Base-by-base conservation (phyloP, 106 monocot genomes). In the Dendrobium chrysotoxum region DNA sequence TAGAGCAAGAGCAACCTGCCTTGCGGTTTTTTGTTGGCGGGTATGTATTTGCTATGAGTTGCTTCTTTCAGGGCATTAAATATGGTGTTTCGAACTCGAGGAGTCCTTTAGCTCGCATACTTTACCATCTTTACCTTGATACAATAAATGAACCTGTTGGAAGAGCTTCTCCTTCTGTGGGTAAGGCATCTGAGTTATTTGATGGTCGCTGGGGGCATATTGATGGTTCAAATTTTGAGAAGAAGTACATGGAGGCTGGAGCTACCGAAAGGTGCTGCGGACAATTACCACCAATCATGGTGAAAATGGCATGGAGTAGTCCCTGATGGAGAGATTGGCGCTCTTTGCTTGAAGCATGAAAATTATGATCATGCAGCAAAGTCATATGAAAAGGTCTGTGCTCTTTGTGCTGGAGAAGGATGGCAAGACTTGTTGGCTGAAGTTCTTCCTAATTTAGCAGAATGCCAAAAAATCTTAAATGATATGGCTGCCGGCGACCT, bases 221-320 rank as follows among this genome's bases (percentile, higher is more conserved):
- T 77, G 58, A 46, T 75, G 18, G 10, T 6, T 73, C 40, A 25
- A 15, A 72, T n/a, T 26, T 65, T 79, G 41, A 98, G 98, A 77
- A 85, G 88, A 94, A 90, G 79, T 95, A 92, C 82, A 89, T n/a
- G n/a, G n/a, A n/a, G n/a, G n/a, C n/a, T 98, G 92, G 92, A 98
- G 54, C 80, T 98, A 74, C 95, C 98, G 42, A 98, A 95, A 91
- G 94, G 98, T 67, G 98, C 98, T 40, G 95, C 98, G 75, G 98
- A 98, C 70, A 98, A 93, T 87, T 98, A 95, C 78, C 94, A 98
- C 53, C 88, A 72, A 40, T 98, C 98, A 44, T 98, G 98, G 94
- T 98, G 98, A 95, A 98, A 93, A 85, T 88, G 98, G 76, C 98
- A 98, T 86, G 98, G 95, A 53, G 98, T 98, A 72, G 91, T 93